Conservation (phyloP, 2,329 filamentous ascomycete genomes). For the Fusarium duplospermum region DNA sequence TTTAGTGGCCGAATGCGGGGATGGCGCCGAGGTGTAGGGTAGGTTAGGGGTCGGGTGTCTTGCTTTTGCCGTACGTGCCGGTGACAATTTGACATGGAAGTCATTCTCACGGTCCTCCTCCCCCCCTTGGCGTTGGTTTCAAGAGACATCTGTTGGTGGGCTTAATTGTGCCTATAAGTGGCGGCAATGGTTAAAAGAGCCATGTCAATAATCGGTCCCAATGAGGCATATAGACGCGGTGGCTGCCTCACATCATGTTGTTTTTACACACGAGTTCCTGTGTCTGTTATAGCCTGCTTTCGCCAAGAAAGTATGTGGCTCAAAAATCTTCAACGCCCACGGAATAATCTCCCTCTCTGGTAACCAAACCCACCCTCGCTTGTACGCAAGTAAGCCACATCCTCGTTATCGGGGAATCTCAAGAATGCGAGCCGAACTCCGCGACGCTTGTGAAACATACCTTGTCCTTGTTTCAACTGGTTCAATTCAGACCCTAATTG, state of each 20-base stretch:
- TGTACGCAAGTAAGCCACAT: background rate
- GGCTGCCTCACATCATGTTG: background rate
- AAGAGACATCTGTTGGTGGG: background rate
- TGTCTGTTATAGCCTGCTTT: background rate
- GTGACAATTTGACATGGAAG: background rate
- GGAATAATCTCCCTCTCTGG: background rate
- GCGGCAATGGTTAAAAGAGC: background rate
- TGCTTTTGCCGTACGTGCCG: background rate
- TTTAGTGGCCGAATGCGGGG: conserved; percentile 30
- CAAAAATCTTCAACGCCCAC: background rate
- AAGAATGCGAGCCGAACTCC: background rate
- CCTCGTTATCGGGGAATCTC: background rate
- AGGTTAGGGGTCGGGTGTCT: too few relatives aligned
- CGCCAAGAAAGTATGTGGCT: background rate
- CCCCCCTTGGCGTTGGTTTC: background rate
- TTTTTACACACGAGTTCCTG: background rate
- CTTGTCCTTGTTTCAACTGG: background rate
- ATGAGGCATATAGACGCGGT: background rate
- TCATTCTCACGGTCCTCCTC: background rate
- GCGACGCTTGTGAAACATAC: background rate
- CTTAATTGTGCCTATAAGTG: background rate
- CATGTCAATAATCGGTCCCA: background rate
- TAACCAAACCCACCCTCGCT: background rate
- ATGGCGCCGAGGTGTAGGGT: conserved; percentile 19
- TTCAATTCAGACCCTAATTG: background rate